A percentile compares a stretch with the other conserved stretches of the same genome.
Conservation (phyloP, 345 rosid species). For the Eutrema japonicum region DNA sequence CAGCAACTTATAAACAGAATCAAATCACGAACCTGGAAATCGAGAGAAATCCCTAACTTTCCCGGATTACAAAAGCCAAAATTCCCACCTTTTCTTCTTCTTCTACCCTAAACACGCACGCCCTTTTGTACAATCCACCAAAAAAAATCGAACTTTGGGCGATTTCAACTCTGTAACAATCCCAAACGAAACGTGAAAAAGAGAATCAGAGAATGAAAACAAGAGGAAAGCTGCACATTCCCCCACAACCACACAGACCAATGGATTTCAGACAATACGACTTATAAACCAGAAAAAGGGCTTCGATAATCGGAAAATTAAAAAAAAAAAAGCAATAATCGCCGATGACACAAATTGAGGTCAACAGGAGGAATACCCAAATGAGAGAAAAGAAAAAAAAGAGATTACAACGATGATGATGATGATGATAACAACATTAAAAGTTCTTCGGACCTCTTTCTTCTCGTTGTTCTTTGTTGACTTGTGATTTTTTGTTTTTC, state of each 20-base stretch:
- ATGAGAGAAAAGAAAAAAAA: constrained; percentile 22
- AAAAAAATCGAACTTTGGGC: constrained; percentile 39
- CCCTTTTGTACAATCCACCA: constrained; percentile 18
- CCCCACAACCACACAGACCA: constrained; percentile 5
- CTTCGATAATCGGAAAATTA: constrained; percentile 8
- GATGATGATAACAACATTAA: constrained; percentile 40
- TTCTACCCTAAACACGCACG: constrained; percentile 35
- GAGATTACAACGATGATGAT: constrained; percentile 30
- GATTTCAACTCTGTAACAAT: constrained; percentile 29
- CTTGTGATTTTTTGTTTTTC: constrained; percentile 35
- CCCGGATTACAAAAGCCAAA: constrained; percentile 35
- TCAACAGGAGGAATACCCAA: constrained; percentile 33
- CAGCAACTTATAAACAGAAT: constrained; percentile 29
- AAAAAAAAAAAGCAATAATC: constrained; percentile 17
- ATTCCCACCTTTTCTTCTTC: constrained; percentile 14
- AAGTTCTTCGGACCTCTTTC: constrained; percentile 42
- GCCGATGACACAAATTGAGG: constrained; percentile 26
- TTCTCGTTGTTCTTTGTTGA: constrained; percentile 66
- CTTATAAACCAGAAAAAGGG: constrained; percentile 11
- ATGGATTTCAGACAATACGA: constrained; percentile 22
- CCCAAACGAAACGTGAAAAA: neutral
- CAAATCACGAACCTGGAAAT: constrained; percentile 40
- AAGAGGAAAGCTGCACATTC: constrained; percentile 32
- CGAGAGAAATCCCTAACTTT: constrained; percentile 34
- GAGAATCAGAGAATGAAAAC: constrained; percentile 37